Evolutionary conservation across 306 rosid genomes (phyloP), one percentile per base, ranked within the genome.

Genomic region (Corylus heterophylla): DNA sequence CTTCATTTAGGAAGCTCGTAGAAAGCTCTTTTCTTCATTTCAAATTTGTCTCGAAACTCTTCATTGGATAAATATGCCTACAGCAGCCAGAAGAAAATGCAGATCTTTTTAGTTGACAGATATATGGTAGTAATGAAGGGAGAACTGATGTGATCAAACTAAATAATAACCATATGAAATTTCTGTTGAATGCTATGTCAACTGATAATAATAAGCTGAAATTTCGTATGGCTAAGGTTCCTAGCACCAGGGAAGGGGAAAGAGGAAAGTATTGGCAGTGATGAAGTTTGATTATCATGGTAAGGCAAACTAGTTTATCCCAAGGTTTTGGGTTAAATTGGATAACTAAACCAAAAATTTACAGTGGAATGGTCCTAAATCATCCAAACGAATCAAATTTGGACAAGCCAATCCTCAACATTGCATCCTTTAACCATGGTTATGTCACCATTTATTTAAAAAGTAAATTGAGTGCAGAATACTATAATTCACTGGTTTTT

Each of bases 1-100:
- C 93, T 94, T 95, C 97, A 94, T 77, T 79, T 94, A 0, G 97
- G 93, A 69, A 94, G 98, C 90, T 85, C 88, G 81, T 88, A 80
- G 81, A 94, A 94, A 66, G 85, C 77, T 68, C 85, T 8, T 86
- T 88, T 91, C 64, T 78, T 80, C 93, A 89, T 88, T 76, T 87
- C 89, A 74, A 94, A 91, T 73, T 87, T 91, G 78, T 84, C 91
- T 48, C 52, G 88, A 77, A 94, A 94, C 89, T 92, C 98, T 82
- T 88, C 95, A 27, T 78, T 80, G 1, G 97, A 88, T 76, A 94
- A 85, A 89, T 94, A 94, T 73, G 89, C 92, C 98, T 92, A 76
- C 59, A 79, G 42, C 59, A 79, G 48, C 80, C 82, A 86, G 82
- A 79, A 85, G 42, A 81, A 71, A 74, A 16, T 62, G 79, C 58